Conservation (phyloP, 495 filamentous ascomycete species). For the Polyplosphaeria fusca region DNA sequence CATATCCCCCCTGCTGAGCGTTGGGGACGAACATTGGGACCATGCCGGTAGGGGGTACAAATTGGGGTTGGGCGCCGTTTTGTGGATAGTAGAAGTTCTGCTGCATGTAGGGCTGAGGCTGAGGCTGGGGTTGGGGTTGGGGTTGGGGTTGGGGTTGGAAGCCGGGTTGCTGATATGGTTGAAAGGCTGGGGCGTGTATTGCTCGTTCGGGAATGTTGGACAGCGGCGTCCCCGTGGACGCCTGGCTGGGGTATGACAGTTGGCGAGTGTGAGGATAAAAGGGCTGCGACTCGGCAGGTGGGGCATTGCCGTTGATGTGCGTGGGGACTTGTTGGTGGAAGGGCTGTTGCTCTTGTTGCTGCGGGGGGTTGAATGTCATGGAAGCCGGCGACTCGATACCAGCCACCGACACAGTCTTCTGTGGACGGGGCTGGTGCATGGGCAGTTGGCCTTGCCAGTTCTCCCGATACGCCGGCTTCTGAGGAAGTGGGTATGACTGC, state of each 20-base stretch:
- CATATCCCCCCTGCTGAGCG: constrained; percentile 26
- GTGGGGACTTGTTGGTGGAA: constrained; percentile 89
- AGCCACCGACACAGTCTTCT: constrained; percentile 90
- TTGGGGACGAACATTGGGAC: constrained; percentile 37
- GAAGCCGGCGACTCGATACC: constrained; percentile 86
- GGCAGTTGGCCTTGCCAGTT: constrained; percentile 71
- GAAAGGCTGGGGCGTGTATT: constrained; percentile 89
- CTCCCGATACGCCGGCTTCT: constrained; percentile 74
- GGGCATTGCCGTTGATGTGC: constrained; percentile 58
- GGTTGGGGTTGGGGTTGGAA: constrained; percentile 25
- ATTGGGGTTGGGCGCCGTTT: constrained; percentile 30
- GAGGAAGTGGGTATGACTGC: constrained; percentile 53
- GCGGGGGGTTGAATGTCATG: constrained; percentile 65
- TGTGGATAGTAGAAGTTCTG: constrained; percentile 46
- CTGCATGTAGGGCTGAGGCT: constrained; percentile 48
- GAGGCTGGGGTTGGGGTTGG: too few relatives aligned
- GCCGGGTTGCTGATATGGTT: constrained; percentile 51
- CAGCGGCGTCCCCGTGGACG: constrained; percentile 77
- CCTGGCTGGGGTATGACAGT: constrained; percentile 71
- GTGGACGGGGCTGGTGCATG: constrained; percentile 94
- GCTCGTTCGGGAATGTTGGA: constrained; percentile 94
- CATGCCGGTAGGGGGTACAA: constrained; percentile 30
- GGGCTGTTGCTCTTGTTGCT: constrained; percentile 72
- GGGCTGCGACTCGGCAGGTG: constrained; percentile 49
- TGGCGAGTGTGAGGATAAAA: constrained; percentile 62